A percentile compares a stretch with the other conserved stretches of the same genome.
Conservation (phyloP, 305 asterid species). For the Solanum hybrid region DNA sequence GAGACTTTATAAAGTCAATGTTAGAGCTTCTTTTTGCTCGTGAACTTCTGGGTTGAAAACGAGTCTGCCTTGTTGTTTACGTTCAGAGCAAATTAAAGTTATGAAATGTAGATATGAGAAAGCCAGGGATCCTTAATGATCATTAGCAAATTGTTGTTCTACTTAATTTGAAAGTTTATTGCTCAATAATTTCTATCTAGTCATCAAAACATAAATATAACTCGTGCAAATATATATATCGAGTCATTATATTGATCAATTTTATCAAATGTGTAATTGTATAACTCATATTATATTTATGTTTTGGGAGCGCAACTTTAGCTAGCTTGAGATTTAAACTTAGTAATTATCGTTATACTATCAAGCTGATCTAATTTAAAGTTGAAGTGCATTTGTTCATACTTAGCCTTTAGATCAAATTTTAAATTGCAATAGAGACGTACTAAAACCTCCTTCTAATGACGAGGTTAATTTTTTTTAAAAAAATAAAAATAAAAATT, state of each 20-base stretch:
- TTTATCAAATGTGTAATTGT: neutral
- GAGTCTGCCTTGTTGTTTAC: neutral
- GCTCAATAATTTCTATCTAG: neutral
- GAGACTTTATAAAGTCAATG: neutral
- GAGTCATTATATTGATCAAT: neutral
- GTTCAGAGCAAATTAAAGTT: neutral
- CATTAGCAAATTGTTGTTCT: neutral
- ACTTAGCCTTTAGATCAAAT: neutral
- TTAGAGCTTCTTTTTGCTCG: neutral
- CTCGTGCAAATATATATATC: neutral
- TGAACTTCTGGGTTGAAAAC: neutral
- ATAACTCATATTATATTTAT: neutral
- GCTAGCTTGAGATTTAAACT: neutral
- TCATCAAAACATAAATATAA: neutral
- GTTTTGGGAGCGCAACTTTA: neutral
- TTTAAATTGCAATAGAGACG: neutral
- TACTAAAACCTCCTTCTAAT: neutral
- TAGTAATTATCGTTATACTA: neutral
- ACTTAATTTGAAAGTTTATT: neutral
- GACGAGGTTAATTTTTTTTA: neutral
- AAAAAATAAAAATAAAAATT: neutral
- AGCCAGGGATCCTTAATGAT: neutral
- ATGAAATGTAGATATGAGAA: slow-evolving; percentile 1
- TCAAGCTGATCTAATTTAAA: neutral
- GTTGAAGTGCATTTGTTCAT: neutral